Evolutionary conservation across 139 green algal species (phyloP).

Genomic region (Nannochloris sp.): DNA sequence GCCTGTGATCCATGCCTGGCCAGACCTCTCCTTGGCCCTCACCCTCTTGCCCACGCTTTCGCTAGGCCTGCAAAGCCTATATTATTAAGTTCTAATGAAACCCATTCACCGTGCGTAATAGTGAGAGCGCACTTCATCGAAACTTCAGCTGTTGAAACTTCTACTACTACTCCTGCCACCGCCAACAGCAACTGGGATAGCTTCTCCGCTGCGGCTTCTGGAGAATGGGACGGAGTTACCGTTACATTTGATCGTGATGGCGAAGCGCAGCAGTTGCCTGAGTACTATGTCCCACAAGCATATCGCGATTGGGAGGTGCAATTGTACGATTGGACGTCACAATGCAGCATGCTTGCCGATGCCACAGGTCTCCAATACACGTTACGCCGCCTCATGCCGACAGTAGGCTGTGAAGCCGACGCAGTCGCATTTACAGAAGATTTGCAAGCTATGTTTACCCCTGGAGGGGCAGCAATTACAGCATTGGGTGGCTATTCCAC

Average conservation of each 20-base stretch:
- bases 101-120: no score
- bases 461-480: not conserved
- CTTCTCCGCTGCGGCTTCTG: conserved; percentile 22
- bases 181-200: conserved; percentile 1
- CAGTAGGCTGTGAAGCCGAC: conserved; percentile 73
- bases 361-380: conserved; percentile 6
- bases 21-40: no score
- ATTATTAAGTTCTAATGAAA: no score
- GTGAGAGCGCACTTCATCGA: no score
- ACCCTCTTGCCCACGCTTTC: no score
- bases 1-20: no score
- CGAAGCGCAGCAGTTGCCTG: conserved; percentile 31
- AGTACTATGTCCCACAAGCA: conserved; percentile 45
- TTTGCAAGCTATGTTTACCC: not conserved
- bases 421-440: conserved; percentile 40
- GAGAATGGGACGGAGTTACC: conserved; percentile 60
- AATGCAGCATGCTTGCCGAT: conserved; percentile 43
- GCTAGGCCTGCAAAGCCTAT: no score
- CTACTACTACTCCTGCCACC: not conserved
- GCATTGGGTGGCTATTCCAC: conserved; percentile 22
- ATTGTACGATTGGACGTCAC: conserved; percentile 66
- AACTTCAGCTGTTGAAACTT: not conserved
- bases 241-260: conserved; percentile 40
- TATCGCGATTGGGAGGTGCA: conserved; percentile 64
- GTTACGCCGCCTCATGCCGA: conserved; percentile 59